Percentiles rank a stretch among this genome's conserved stretches.
Evolutionary conservation across 495 filamentous ascomycete genomes (phyloP).

Genomic region (Penicillium mononematosum): DNA sequence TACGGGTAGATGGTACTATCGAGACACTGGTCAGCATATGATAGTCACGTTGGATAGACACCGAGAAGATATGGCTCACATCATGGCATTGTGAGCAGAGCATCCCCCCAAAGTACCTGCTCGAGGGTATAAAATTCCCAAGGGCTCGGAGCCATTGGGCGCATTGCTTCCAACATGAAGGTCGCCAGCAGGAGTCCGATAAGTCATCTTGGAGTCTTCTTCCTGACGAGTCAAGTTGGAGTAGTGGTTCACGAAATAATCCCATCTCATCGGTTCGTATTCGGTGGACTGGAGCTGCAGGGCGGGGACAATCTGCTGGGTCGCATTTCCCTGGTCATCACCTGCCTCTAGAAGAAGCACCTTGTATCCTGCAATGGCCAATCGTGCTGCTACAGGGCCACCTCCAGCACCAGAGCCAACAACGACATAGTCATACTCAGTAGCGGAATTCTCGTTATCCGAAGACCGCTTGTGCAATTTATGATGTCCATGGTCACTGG

Average conservation of each 20-base stretch:
- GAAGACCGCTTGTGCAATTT: constrained; percentile 13
- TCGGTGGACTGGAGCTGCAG: constrained; percentile 41
- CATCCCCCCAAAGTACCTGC: constrained; percentile 47
- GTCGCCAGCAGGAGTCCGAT: constrained; percentile 33
- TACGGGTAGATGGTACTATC: constrained; percentile 34
- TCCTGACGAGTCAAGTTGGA: constrained; percentile 32
- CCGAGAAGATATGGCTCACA: constrained; percentile 19
- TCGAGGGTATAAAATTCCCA: constrained; percentile 45
- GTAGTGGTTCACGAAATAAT: constrained; percentile 49
- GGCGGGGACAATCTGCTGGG: constrained; percentile 36
- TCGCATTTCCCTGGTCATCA: constrained; percentile 52
- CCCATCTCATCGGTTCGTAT: constrained; percentile 41
- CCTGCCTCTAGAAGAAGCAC: constrained; percentile 63
- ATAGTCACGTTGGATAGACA: background rate
- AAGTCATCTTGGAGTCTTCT: constrained; percentile 46
- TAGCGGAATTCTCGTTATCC: background rate
- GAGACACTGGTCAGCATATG: background rate
- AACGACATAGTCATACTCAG: constrained; percentile 62
- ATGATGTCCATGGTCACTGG: constrained; percentile 12
- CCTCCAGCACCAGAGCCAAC: constrained; percentile 64
- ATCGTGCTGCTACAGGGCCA: constrained; percentile 58
- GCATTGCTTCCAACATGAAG: constrained; percentile 38
- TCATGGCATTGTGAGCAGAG: constrained; percentile 46
- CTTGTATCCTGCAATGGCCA: constrained; percentile 56
- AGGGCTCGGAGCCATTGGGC: constrained; percentile 32